These are phyloP conservation scores for Entoloma clypeatum DNA, from an alignment of 1,284 basidiomycete species.

Conservation along the genomic window DNA sequence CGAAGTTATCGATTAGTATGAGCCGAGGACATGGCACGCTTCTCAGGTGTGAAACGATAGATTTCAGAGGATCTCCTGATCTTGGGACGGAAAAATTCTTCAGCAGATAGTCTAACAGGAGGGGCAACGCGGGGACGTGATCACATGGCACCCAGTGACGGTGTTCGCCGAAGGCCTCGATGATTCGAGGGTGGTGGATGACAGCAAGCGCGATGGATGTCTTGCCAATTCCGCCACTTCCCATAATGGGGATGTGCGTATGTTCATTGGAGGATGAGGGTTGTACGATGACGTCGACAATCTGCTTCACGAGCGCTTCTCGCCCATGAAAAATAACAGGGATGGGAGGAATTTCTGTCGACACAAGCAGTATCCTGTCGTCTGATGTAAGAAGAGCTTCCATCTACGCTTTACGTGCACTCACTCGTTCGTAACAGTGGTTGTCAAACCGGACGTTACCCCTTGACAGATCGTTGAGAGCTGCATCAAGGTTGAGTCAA, in stretches of 20 bases:
- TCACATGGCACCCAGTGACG: conserved; percentile 27
- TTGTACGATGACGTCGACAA: conserved; percentile 14
- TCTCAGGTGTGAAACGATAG: conserved; percentile 14
- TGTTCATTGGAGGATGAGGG: background rate
- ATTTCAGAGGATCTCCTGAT: conserved; percentile 16
- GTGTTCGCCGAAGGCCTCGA: conserved; percentile 13
- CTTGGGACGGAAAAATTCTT: too few species aligned
- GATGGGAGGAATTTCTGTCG: too few species aligned
- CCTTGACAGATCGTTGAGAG: too few species aligned
- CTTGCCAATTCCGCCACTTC: conserved; percentile 32
- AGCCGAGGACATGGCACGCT: conserved; percentile 14
- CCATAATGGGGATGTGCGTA: conserved; percentile 25
- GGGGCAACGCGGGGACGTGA: conserved; percentile 21
- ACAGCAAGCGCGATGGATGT: conserved; percentile 26
- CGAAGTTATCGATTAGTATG: conserved; percentile 30
- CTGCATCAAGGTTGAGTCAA: too few species aligned
- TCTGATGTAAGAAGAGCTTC: too few species aligned
- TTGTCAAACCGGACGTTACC: too few species aligned
- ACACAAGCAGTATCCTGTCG: too few species aligned
- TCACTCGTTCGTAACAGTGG: too few species aligned
- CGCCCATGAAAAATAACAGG: conserved; percentile 25
- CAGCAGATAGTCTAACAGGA: conserved; percentile 15
- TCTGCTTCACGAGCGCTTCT: conserved; percentile 16
- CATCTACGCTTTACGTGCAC: too few species aligned
- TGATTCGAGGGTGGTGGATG: conserved; percentile 20